Conservation (phyloP, 2,329 filamentous ascomycete genomes). For the Clarireedia hainanense region DNA sequence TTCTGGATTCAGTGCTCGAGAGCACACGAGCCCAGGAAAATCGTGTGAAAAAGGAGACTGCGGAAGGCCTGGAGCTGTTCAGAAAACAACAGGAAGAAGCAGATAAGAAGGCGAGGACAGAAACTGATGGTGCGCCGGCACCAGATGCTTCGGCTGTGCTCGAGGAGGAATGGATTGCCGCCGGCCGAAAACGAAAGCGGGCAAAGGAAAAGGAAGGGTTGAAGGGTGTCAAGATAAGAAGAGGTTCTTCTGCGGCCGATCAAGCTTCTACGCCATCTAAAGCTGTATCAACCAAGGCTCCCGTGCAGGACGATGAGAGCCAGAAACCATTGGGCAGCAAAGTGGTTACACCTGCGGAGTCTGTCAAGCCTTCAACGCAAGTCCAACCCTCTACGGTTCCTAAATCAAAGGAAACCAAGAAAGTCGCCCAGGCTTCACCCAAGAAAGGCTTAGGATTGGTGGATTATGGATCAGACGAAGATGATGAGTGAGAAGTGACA, state of each 20-base stretch:
- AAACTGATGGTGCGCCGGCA: conserved; percentile 13
- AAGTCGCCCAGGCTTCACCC: conserved; percentile 15
- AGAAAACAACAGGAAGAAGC: conserved; percentile 40
- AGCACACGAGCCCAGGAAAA: conserved; percentile 46
- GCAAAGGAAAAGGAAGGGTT: conserved; percentile 32
- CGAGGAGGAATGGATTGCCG: conserved; percentile 31
- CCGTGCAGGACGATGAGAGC: neutral
- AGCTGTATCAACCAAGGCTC: conserved; percentile 1
- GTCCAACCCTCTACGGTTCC: neutral
- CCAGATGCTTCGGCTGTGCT: conserved; percentile 15
- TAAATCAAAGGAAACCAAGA: conserved; percentile 5
- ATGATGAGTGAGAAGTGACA: conserved; percentile 24
- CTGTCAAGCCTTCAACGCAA: neutral
- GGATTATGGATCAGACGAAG: conserved; percentile 49
- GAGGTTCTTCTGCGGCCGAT: conserved; percentile 20
- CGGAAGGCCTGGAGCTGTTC: conserved; percentile 49
- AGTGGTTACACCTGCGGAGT: neutral
- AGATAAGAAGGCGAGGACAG: conserved; percentile 24
- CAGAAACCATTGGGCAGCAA: neutral
- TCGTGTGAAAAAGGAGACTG: conserved; percentile 44
- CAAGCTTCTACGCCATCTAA: conserved; percentile 2
- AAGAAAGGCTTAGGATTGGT: conserved; percentile 37
- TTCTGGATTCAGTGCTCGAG: conserved; percentile 53
- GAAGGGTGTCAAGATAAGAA: conserved; percentile 28
- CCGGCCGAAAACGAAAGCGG: conserved; percentile 33